Evolutionary conservation across 768 basidiomycete genomes (phyloP), one percentile per base, ranked within the genome.

Genomic region (Leccinum variicolor): DNA sequence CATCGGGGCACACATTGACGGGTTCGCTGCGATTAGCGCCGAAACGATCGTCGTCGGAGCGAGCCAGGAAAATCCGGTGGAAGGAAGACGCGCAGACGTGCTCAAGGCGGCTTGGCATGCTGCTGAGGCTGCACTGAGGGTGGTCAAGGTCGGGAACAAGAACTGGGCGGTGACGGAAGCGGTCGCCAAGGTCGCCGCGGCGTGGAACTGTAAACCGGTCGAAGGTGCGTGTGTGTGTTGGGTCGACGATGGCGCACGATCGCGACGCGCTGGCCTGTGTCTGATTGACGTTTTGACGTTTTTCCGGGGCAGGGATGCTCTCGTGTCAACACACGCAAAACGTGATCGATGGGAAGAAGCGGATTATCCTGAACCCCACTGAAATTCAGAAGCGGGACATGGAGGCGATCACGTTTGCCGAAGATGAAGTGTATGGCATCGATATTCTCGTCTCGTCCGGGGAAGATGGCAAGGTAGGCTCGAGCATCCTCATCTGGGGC

Each of bases 1-100:
- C 73, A 81, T 98, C 59, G 97, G 97, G 48, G 94, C 95, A 19
- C 97, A 99, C 69, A 94, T 99, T 74, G 96, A 98, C 72, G 97
- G 97, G 56, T 98, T 91, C 74, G 94, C 95, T 19, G 86, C 93
- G 54, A 86, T 97, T 73, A 85, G 84, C 69, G 97, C 93, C 33
- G 97, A 99, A 75, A 98, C 96, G 53, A 74, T 98, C 66, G 84
- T 97, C 58, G 84, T 98, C 31, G 92, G 94, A 41, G 88, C 92
- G 36, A 85, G 84, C 54, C 75, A 80, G 23, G 77, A 83, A 55
- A 78, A 81, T 57, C 93, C 92, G 21, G 89, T 88, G 21, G 93
- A 90, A 3, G 97, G 92, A 49, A 77, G 87, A 60, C 86, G 86
- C 46, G 96, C 95, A 41, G 95, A 98, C 68, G 94, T 90, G 50